Percentiles rank a stretch among this genome's conserved stretches.
Conservation (phyloP, 202 grass and related monocot genomes). For the Cymbopogon flexuosus region DNA sequence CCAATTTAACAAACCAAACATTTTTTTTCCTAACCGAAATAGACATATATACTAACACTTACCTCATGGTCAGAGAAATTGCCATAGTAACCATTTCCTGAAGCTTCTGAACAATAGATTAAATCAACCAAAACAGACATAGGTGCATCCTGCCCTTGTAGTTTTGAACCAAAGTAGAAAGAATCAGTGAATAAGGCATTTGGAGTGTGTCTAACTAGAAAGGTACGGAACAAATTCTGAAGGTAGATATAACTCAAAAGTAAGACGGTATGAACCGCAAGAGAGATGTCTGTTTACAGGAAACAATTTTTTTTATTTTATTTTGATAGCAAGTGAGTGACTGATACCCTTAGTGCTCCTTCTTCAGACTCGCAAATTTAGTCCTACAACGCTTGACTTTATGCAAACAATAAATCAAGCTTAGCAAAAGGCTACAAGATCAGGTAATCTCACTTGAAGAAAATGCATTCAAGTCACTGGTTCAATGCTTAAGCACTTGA, state of each 20-base stretch:
- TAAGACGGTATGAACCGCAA: background rate
- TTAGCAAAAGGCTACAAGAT: background rate
- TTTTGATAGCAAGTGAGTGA: background rate
- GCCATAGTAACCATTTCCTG: conserved; percentile 16
- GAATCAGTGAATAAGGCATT: background rate
- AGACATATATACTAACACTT: background rate
- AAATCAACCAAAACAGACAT: conserved; percentile 60
- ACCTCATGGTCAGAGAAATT: conserved; percentile 44
- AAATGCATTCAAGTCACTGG: too few relatives aligned
- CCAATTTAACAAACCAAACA: conserved; percentile 5
- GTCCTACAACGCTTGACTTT: background rate
- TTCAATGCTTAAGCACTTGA: background rate
- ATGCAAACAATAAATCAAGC: background rate
- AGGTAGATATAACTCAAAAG: background rate
- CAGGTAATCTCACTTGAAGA: background rate
- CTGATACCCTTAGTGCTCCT: too few relatives aligned
- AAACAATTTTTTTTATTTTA: background rate
- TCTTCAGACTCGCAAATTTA: too few relatives aligned
- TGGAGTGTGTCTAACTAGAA: background rate
- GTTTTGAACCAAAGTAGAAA: conserved; percentile 19
- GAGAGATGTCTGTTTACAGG: background rate
- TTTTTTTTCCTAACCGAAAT: background rate
- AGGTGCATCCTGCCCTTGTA: conserved; percentile 48
- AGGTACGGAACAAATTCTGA: background rate
- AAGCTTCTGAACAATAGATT: conserved; percentile 48